Evolutionary conservation across 306 rosid species (phyloP), one percentile per base, ranked within the genome.

Genomic region (Quercus suber): DNA sequence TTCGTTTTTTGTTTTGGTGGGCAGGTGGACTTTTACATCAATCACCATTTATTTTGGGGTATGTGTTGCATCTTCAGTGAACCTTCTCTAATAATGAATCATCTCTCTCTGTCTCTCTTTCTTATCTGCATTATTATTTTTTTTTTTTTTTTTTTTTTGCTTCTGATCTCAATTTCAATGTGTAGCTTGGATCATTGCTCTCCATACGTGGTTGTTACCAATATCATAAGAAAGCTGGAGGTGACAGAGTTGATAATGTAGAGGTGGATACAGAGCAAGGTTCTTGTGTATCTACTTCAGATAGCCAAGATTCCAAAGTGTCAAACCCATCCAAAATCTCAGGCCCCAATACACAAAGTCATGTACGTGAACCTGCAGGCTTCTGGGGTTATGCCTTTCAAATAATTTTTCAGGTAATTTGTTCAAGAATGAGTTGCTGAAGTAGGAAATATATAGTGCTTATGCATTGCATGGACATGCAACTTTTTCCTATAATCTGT

Each of bases 121-220:
- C 61, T 75, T 33, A 25, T 61, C 35, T 23, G 45, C 31, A 25
- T 13, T 17, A 75, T n/a, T n/a, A n/a, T n/a, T n/a, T n/a, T n/a
- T 43, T 41, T 33, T 73, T 80, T 69, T 69, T 31, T 31, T 31
- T 31, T 30, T 30, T 31, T 33, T 7, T 37, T 1, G n/a, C 68
- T 82, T 27, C 73, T 80, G 69, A 60, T 80, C 18, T 56, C 63
- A 27, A 58, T 81, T 79, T 70, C 56, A 27, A 33, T 28, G 20
- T 83, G 77, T 69, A 95, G 99, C 86, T 95, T 73, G 99, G 99
- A 59, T 85, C 97, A 11, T 49, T 93, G 83, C 88, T 95, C 74
- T 95, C 99, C 68, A 86, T 95, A 70, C 55, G 80, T 84, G 99
- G 99, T 37, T 95, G 99, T 79, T 89, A 90, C 83, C 84, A 75